These are phyloP conservation scores for Acer campestre DNA, from an alignment of 345 rosid genomes.

Conservation along the genomic window DNA sequence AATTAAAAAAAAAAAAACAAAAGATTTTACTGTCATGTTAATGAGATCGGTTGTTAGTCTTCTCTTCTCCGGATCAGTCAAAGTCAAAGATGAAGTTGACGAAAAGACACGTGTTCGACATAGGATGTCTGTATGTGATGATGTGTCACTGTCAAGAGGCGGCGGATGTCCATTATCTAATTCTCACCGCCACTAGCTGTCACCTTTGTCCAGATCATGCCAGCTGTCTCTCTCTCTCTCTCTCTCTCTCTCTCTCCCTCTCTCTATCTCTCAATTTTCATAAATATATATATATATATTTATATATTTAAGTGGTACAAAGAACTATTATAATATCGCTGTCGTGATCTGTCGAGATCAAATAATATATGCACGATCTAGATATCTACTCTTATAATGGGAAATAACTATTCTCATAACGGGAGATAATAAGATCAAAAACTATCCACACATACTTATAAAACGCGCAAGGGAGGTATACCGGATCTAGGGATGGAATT, in stretches of 20 bases:
- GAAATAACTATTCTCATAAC: no score
- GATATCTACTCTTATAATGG: no score
- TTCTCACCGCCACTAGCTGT: neutral
- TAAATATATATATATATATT: neutral
- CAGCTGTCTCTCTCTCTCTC: no score
- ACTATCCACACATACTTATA: no score
- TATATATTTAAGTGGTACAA: no score
- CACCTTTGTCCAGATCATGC: neutral
- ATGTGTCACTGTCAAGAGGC: conserved; percentile 13
- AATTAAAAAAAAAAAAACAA: no score
- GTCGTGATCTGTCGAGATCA: no score
- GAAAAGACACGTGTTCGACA: neutral
- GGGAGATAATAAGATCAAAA: no score
- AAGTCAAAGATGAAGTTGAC: neutral
- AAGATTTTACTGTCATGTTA: neutral
- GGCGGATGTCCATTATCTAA: conserved; percentile 7
- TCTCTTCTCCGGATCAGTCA: neutral
- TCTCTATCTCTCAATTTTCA: neutral
- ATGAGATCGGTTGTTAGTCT: neutral
- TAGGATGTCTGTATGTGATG: neutral
- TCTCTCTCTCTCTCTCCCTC: neutral
- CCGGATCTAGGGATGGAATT: no score
- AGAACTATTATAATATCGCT: no score
- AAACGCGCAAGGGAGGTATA: no score
- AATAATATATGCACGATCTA: no score